These are phyloP conservation scores for Protomyces lactucae-debilis DNA, from an alignment of 1,139 yeast species.

Conservation along the genomic window DNA sequence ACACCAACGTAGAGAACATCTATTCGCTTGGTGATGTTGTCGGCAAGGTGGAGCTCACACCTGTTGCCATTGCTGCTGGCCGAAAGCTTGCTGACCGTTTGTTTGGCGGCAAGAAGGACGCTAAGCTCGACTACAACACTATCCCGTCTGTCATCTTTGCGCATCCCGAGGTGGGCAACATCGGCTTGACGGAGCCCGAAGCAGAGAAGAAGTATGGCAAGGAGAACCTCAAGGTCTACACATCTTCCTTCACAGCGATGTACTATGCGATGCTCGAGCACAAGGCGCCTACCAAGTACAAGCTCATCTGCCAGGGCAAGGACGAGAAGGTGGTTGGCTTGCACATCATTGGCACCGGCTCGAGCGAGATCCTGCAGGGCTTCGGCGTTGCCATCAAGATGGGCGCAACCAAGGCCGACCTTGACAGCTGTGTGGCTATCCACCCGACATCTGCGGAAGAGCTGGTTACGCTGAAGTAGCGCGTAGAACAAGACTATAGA, in stretches of 20 bases:
- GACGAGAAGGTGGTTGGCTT: constrained; percentile 93
- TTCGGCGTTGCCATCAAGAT: constrained; percentile 94
- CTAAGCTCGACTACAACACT: constrained; percentile 70
- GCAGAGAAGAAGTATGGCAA: constrained; percentile 76
- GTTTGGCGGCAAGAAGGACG: constrained; percentile 66
- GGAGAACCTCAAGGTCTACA: constrained; percentile 74
- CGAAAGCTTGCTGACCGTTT: constrained; percentile 85
- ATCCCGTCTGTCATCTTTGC: constrained; percentile 91
- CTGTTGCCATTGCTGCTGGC: constrained; percentile 98
- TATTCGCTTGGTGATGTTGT: constrained; percentile 90
- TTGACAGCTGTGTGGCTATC: constrained; percentile 92
- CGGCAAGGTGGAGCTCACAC: constrained; percentile 83
- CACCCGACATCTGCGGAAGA: constrained; percentile 99
- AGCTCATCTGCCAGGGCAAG: constrained; percentile 68
- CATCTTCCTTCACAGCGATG: constrained; percentile 82
- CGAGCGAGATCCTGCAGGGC: constrained; percentile 93
- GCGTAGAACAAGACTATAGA: background rate
- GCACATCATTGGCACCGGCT: constrained; percentile 83
- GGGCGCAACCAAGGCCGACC: constrained; percentile 97
- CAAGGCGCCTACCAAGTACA: constrained; percentile 84
- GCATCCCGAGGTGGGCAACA: constrained; percentile 95
- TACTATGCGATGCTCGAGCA: constrained; percentile 79
- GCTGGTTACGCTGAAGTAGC: constrained; percentile 64
- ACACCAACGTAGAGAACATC: constrained; percentile 64
- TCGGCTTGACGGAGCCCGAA: constrained; percentile 74